Conservation (phyloP, 345 rosid genomes). For the Brassica carinata region DNA sequence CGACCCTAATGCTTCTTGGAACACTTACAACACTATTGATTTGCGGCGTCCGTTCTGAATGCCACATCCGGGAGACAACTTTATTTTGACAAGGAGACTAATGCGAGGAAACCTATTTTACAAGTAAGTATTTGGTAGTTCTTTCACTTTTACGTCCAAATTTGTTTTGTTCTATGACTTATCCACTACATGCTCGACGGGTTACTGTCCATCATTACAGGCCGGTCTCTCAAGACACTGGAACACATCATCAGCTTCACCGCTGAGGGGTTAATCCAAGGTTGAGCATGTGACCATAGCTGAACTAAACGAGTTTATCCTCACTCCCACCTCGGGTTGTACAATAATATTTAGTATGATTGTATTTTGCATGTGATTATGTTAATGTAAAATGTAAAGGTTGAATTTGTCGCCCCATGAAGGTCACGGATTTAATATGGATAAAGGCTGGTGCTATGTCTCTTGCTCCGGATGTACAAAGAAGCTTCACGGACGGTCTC, state of each 20-base stretch:
- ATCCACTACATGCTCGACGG: background rate
- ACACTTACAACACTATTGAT: background rate
- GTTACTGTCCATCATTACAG: background rate
- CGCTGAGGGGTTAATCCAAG: background rate
- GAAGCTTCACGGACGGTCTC: background rate
- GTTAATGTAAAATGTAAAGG: background rate
- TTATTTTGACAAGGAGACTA: background rate
- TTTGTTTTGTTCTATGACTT: background rate
- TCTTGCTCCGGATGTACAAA: background rate
- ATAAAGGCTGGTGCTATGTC: background rate
- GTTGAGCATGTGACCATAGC: background rate
- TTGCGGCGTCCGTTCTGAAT: background rate
- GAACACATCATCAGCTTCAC: background rate
- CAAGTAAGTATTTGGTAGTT: background rate
- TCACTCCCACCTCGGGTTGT: background rate
- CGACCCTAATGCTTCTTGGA: background rate
- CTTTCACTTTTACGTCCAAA: background rate
- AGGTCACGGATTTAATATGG: background rate
- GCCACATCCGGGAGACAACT: background rate
- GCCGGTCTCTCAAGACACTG: background rate
- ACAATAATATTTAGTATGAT: background rate
- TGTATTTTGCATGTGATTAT: background rate
- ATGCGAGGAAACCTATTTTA: background rate
- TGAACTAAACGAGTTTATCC: background rate
- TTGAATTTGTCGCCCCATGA: background rate